Evolutionary conservation across 495 filamentous ascomycete species (phyloP).

Genomic region (Tuber microsphaerosporum): DNA sequence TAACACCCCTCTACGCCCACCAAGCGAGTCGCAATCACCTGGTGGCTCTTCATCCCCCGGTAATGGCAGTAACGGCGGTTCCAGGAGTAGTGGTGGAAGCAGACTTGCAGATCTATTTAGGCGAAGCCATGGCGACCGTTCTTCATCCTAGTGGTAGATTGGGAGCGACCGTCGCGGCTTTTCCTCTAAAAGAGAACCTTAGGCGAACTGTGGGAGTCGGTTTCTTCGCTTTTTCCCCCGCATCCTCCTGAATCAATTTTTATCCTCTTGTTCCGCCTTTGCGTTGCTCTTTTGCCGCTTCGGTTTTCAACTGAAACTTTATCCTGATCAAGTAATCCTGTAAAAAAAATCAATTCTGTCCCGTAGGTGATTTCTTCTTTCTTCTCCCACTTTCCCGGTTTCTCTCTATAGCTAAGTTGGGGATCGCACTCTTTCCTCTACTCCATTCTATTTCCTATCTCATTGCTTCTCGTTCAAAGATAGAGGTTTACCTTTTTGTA

Average conservation of each 20-base stretch:
- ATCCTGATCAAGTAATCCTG: conserved; percentile 1
- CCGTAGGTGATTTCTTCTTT: background rate
- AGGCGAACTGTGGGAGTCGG: conserved; percentile 13
- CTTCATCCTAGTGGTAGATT: background rate
- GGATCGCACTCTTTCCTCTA: background rate
- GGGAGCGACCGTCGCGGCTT: background rate
- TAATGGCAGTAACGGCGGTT: background rate
- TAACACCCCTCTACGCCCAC: background rate
- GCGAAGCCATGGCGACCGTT: background rate
- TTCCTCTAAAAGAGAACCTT: background rate
- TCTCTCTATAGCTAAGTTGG: background rate
- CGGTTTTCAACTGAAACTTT: no score
- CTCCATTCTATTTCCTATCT: background rate
- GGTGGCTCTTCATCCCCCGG: background rate
- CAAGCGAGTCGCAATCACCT: background rate
- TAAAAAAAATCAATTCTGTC: conserved; percentile 8
- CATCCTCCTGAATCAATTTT: background rate
- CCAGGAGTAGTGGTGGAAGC: background rate
- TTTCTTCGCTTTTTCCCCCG: conserved; percentile 5
- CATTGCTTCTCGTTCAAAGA: background rate
- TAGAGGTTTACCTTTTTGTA: conserved; percentile 6
- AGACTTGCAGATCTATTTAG: background rate
- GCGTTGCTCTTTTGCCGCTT: background rate
- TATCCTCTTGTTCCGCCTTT: background rate
- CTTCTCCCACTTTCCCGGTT: background rate